Base-by-base conservation (phyloP, 768 basidiomycete species). In the Paxillus involutus region DNA sequence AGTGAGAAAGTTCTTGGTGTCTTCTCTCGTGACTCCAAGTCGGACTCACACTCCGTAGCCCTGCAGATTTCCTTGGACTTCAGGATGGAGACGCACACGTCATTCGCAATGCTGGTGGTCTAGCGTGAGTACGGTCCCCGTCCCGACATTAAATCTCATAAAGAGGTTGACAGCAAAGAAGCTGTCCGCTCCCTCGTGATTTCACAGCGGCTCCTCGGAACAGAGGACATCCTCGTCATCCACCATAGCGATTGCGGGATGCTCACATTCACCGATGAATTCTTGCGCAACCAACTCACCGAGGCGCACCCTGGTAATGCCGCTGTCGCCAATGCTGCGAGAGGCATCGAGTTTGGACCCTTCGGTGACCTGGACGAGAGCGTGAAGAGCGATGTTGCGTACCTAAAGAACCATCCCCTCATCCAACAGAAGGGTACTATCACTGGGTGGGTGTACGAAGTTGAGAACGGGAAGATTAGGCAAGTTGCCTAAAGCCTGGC, bases 231-330 rank as follows among this genome's bases (percentile, higher is more conserved):
- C 48, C 79, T 83, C 4, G 71, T 90, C 47, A 79, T 87, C 66
- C 85, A 84, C 65, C 88, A 90, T 67, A 86, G 84, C 1, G 83
- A 77, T 44, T 89, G 88, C 62, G 88, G 88, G 44, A 88, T 89
- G 86, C 71, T 84, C 44, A 81, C 80, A 0, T 88, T 89, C 72
- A 76, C 71, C 6, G 77, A 77, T 26, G 68, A 75, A 0, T 65
- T 80, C 49, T 71, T 88, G 24, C 80, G 79, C 48, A 61, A 68
- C 16, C 69, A 80, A 46, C 75, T 88, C 59, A 81, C 78, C 61
- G 71, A 75, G 37, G 71, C 75, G 26, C 70, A 74, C 39, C 75
- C 78, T 14, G 71, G 55, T 37, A 50, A 72, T 56, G 47, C 61
- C 3, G 56, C 58, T 19, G 68, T 79, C 17, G 74, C 83, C 56